phyloP scores from a whole-genome alignment of 441 rosid genomes.

The Isatis lusitanica region DNA sequence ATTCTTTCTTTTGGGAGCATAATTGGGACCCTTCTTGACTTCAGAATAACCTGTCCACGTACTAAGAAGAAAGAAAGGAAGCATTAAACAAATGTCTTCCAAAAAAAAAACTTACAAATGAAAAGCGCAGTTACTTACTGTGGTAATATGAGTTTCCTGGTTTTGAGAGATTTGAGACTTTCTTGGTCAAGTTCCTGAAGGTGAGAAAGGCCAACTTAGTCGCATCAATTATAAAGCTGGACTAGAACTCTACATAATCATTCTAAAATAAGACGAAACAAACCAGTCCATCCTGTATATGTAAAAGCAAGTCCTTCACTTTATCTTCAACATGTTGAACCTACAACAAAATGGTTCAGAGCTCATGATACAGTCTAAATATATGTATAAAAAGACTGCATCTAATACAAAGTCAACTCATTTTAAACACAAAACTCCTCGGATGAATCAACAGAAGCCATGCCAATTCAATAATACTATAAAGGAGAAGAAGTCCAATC shows the following conservation, averaged over 20 bases:
- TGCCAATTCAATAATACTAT: neutral
- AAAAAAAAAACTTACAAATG: neutral
- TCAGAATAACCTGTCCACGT: conserved; percentile 77
- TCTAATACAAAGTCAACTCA: neutral
- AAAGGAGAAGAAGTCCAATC: neutral
- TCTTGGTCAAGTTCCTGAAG: conserved; percentile 30
- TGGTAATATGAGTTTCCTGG: conserved; percentile 20
- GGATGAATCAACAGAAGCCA: neutral
- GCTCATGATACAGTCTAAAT: neutral
- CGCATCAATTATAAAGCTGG: neutral
- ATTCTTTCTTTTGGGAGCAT: conserved; percentile 79
- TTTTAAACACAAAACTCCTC: neutral
- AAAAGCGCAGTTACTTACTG: conserved; percentile 10
- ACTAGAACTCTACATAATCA: neutral
- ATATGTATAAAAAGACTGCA: neutral
- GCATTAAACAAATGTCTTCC: neutral
- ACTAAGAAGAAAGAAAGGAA: conserved; percentile 38
- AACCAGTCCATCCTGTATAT: conserved; percentile 63
- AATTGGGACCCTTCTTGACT: conserved; percentile 75
- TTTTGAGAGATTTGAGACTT: conserved; percentile 20
- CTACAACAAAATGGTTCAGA: conserved; percentile 39
- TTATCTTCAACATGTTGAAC: conserved; percentile 83
- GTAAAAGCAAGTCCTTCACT: conserved; percentile 61
- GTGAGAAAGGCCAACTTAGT: neutral
- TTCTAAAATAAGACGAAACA: neutral